These are phyloP conservation scores for Pichia sp. DNA, from an alignment of 1,139 yeast species.

Conservation along the genomic window DNA sequence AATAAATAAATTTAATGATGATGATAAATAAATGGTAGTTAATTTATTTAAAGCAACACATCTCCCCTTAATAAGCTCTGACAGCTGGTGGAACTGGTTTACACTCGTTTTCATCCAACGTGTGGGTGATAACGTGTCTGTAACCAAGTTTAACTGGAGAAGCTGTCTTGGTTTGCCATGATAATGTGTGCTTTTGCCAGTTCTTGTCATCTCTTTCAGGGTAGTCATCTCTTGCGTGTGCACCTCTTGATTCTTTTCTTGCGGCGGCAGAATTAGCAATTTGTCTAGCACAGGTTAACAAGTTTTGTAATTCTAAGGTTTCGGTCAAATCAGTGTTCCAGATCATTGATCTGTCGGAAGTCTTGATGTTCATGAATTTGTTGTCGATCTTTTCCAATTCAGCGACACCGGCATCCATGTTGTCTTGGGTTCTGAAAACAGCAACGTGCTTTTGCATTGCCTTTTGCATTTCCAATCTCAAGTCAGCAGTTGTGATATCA, in stretches of 20 bases:
- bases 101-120: slow-evolving; percentile 90
- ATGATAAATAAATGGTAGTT: not conserved
- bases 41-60: not conserved
- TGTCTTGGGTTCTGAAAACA: slow-evolving; percentile 91
- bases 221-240: slow-evolving; percentile 97
- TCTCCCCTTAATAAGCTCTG: slow-evolving; percentile 61
- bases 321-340: slow-evolving; percentile 98
- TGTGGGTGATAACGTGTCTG: slow-evolving; percentile 79
- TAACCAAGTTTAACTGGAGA: slow-evolving; percentile 71
- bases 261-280: slow-evolving; percentile 93
- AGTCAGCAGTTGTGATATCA: slow-evolving; percentile 74
- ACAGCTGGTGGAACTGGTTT: slow-evolving; percentile 95
- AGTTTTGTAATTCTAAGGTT: slow-evolving; percentile 92
- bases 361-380: slow-evolving; percentile 67
- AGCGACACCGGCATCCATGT: slow-evolving; percentile 87
- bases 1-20: slow-evolving; percentile 1
- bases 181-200: slow-evolving; percentile 98
- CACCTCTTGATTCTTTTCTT: slow-evolving; percentile 98
- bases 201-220: slow-evolving; percentile 92
- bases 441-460: slow-evolving; percentile 97
- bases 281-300: slow-evolving; percentile 95
- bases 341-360: slow-evolving; percentile 95
- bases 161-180: slow-evolving; percentile 79
- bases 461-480: slow-evolving; percentile 89
- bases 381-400: slow-evolving; percentile 74